Percentiles rank a stretch among this genome's conserved stretches.
These are phyloP conservation scores for Asterophora parasitica DNA, from an alignment of 768 basidiomycete species.

Conservation along the genomic window DNA sequence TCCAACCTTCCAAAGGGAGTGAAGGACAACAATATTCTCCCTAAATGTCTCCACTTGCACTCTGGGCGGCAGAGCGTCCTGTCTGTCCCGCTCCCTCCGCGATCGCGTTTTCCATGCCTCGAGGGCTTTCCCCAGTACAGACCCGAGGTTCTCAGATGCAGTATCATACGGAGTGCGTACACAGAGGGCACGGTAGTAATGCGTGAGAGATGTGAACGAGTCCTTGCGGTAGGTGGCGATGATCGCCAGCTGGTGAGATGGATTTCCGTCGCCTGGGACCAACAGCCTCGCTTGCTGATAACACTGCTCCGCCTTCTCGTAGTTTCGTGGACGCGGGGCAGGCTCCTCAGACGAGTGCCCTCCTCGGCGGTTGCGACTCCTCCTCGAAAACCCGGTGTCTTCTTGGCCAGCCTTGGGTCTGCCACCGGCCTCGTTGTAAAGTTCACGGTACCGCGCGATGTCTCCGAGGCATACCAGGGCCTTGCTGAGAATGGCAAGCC, in stretches of 20 bases:
- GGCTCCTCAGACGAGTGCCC: conserved; percentile 41
- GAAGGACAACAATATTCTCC: conserved; percentile 68
- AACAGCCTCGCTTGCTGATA: conserved; percentile 85
- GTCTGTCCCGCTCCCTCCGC: conserved; percentile 34
- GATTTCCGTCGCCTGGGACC: conserved; percentile 85
- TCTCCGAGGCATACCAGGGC: conserved; percentile 91
- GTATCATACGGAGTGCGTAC: conserved; percentile 83
- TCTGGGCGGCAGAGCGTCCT: conserved; percentile 38
- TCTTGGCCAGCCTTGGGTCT: conserved; percentile 67
- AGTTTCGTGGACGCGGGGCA: conserved; percentile 59
- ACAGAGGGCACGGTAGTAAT: conserved; percentile 91
- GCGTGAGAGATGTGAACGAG: conserved; percentile 71
- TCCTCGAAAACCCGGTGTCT: conserved; percentile 39
- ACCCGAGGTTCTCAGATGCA: conserved; percentile 79
- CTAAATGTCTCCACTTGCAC: conserved; percentile 62
- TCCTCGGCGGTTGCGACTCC: conserved; percentile 44
- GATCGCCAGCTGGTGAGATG: conserved; percentile 95
- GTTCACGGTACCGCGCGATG: conserved; percentile 88
- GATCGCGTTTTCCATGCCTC: conserved; percentile 50
- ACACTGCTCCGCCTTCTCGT: conserved; percentile 68
- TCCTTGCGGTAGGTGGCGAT: conserved; percentile 82
- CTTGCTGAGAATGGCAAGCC: conserved; percentile 79
- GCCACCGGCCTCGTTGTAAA: conserved; percentile 72
- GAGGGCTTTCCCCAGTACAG: conserved; percentile 60
- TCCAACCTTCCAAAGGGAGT: conserved; percentile 66